These are phyloP conservation scores for Candida manassasensis DNA, from an alignment of 805 yeast species.

Conservation along the genomic window DNA sequence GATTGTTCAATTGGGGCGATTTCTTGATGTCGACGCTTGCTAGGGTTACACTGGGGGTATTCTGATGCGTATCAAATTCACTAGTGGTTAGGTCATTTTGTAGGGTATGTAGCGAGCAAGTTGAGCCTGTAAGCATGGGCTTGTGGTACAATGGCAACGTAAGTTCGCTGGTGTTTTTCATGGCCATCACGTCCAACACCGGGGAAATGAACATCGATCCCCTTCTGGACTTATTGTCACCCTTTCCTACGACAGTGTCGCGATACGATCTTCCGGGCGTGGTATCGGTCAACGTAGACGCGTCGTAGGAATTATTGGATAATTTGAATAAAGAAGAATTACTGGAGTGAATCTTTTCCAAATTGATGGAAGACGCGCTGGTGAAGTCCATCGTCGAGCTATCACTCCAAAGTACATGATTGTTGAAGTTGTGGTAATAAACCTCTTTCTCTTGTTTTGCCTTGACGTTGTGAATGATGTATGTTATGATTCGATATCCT, in stretches of 20 bases:
- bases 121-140: conserved; percentile 1
- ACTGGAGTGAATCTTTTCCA: background rate
- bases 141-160: conserved; percentile 3
- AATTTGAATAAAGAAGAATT: conserved; percentile 5
- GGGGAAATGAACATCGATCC: conserved; percentile 52
- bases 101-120: no score
- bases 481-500: conserved; percentile 17
- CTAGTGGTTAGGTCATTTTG: no score
- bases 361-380: background rate
- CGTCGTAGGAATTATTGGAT: conserved; percentile 2
- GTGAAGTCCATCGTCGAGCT: conserved; percentile 3
- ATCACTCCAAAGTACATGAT: conserved; percentile 6
- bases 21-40: background rate
- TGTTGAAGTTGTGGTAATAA: conserved; percentile 16
- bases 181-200: conserved; percentile 30
- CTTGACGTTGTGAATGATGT: conserved; percentile 17
- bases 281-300: conserved; percentile 2
- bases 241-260: conserved; percentile 16
- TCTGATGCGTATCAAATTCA: no score
- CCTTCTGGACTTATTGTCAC: conserved; percentile 18
- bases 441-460: conserved; percentile 32
- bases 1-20: background rate
- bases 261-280: conserved; percentile 25
- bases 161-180: conserved; percentile 1
- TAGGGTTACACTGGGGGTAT: background rate